A percentile compares a stretch with the other conserved stretches of the same genome.
These are phyloP conservation scores for Cetradonia linearis DNA, from an alignment of 495 filamentous ascomycete genomes.

Conservation along the genomic window DNA sequence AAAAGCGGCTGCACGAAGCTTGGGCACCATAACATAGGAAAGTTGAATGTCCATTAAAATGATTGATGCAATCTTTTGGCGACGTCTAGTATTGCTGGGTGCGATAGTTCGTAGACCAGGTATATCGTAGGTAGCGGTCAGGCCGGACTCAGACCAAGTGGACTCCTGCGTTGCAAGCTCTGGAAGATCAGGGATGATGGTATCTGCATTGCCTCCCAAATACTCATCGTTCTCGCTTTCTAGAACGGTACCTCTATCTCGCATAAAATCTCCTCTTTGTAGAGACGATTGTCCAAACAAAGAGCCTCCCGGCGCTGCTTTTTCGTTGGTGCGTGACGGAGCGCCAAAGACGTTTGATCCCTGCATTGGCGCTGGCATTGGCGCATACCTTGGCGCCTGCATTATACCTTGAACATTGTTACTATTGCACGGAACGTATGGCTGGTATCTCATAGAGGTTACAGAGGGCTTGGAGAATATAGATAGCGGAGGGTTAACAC, in stretches of 20 bases:
- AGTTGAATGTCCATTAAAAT: slow-evolving; percentile 30
- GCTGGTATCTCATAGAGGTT: too few species aligned
- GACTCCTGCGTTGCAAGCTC: slow-evolving; percentile 29
- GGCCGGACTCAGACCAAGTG: slow-evolving; percentile 36
- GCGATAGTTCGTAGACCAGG: slow-evolving; percentile 41
- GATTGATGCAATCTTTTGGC: slow-evolving; percentile 39
- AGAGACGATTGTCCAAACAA: too few species aligned
- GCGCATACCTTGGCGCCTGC: too few species aligned
- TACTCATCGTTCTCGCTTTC: not conserved
- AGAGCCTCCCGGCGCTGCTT: too few species aligned
- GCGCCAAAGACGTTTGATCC: too few species aligned
- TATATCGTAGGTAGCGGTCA: slow-evolving; percentile 55
- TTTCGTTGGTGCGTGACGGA: too few species aligned
- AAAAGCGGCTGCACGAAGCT: slow-evolving; percentile 55
- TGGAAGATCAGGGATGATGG: slow-evolving; percentile 15
- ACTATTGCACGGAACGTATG: too few species aligned
- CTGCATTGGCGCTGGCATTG: too few species aligned
- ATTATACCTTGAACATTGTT: too few species aligned
- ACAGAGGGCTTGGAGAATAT: too few species aligned
- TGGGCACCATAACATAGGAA: slow-evolving; percentile 50
- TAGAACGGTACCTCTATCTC: not conserved
- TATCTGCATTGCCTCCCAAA: slow-evolving; percentile 14
- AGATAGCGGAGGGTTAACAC: not conserved
- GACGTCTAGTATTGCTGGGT: slow-evolving; percentile 32
- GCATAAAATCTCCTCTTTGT: not conserved